These are phyloP conservation scores for Arthrobotrys sinensis DNA, from an alignment of 2,329 filamentous ascomycete genomes.

Conservation along the genomic window DNA sequence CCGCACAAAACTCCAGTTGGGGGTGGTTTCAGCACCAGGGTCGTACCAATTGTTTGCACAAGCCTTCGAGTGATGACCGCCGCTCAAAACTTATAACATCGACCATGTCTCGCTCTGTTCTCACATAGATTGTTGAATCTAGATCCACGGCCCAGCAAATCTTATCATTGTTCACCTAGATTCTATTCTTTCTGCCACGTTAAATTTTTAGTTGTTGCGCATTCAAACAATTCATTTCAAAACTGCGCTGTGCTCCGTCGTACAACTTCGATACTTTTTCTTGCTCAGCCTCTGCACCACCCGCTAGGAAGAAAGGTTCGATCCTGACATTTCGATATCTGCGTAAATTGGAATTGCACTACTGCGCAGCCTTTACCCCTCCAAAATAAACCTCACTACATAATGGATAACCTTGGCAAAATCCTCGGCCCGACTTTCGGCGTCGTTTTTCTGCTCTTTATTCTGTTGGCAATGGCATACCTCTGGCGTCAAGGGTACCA, in stretches of 20 bases:
- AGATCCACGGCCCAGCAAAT: constrained; percentile 6
- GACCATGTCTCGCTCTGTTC: constrained; percentile 10
- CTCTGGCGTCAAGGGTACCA: constrained; percentile 48
- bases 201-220: constrained; percentile 2
- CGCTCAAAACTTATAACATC: constrained; percentile 26
- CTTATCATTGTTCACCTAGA: not conserved
- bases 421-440: constrained; percentile 42
- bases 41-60: constrained; percentile 4
- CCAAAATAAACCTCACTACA: not conserved
- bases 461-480: constrained; percentile 29
- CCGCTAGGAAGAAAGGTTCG: not conserved
- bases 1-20: constrained; percentile 18
- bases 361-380: not conserved
- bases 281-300: not conserved
- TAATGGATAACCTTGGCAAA: constrained; percentile 8
- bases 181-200: not conserved
- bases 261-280: constrained; percentile 10
- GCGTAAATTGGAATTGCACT: not conserved
- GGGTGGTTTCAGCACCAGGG: constrained; percentile 12
- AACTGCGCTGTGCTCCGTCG: not conserved
- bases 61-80: constrained; percentile 1
- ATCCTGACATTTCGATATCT: not conserved
- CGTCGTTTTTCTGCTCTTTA: constrained; percentile 33
- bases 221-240: not conserved
- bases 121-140: constrained; percentile 3